Evolutionary conservation across 768 basidiomycete species (phyloP).

Genomic region (Pleurotus citrinopileatus): DNA sequence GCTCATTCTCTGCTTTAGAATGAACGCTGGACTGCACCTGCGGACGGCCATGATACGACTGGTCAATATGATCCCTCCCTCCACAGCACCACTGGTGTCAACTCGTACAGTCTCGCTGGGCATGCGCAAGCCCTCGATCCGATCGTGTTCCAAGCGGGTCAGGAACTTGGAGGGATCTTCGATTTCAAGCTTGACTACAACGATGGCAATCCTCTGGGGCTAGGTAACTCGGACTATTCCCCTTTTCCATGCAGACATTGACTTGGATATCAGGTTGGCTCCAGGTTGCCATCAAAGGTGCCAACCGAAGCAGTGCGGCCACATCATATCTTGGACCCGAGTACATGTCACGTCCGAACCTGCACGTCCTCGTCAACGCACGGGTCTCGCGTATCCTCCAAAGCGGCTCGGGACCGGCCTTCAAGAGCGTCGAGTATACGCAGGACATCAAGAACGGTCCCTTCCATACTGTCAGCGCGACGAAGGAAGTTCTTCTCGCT

Average conservation of each 20-base stretch:
- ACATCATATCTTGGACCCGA: conserved; percentile 22
- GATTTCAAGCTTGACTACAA: conserved; percentile 28
- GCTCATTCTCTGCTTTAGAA: conserved; percentile 16
- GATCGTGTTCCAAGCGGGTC: conserved; percentile 20
- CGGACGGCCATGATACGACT: conserved; percentile 25
- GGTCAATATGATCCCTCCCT: conserved; percentile 24
- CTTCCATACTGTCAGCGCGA: not conserved
- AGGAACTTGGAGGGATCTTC: conserved; percentile 19
- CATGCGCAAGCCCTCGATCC: conserved; percentile 17
- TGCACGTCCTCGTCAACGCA: conserved; percentile 21
- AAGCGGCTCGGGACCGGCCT: conserved; percentile 4
- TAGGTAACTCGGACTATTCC: too few relatives aligned
- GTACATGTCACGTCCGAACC: conserved; percentile 22
- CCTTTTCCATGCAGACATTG: too few relatives aligned
- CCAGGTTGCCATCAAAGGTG: conserved; percentile 17
- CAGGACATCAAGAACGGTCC: conserved; percentile 6
- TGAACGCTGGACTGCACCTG: conserved; percentile 24
- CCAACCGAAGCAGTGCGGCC: conserved; percentile 19
- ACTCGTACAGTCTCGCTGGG: conserved; percentile 22
- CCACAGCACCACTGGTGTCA: conserved; percentile 24
- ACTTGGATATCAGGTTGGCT: too few relatives aligned
- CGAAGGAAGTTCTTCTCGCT: conserved; percentile 26
- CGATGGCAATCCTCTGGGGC: conserved; percentile 25
- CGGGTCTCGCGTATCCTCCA: conserved; percentile 14
- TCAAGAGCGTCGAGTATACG: conserved; percentile 19